Evolutionary conservation across 495 filamentous ascomycete species (phyloP).

Genomic region (Friedmanniomyces endolithicus): DNA sequence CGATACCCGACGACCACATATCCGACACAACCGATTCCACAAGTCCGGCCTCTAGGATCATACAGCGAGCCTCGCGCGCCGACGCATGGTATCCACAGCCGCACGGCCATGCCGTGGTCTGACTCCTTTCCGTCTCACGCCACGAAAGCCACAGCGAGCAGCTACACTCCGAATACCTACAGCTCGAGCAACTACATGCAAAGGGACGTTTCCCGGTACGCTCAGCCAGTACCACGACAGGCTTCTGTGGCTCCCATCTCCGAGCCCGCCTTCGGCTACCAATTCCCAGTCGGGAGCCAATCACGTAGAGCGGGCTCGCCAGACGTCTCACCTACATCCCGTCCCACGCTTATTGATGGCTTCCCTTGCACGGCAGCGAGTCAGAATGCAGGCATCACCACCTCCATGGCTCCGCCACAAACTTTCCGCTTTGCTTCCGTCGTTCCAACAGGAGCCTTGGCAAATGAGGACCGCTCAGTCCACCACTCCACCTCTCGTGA

Average conservation of each 20-base stretch:
- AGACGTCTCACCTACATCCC: conserved; percentile 6
- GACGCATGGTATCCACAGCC: conserved; percentile 18
- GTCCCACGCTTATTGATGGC: not conserved
- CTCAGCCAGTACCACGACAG: not conserved
- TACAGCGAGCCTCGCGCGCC: conserved; percentile 5
- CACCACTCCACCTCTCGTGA: not conserved
- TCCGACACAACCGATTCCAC: conserved; percentile 4
- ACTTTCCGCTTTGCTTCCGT: conserved; percentile 2
- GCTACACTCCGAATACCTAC: not conserved
- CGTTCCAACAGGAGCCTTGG: not conserved
- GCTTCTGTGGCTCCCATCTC: not conserved
- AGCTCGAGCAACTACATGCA: not conserved
- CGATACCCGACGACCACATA: conserved; percentile 8
- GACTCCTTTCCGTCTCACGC: not conserved
- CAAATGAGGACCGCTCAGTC: not conserved
- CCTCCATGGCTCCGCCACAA: conserved; percentile 1
- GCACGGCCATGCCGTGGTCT: conserved; percentile 15
- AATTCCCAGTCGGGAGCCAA: not conserved
- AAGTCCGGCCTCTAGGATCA: conserved; percentile 5
- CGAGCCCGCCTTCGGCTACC: conserved; percentile 10
- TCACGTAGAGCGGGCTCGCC: conserved; percentile 1
- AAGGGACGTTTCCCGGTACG: not conserved
- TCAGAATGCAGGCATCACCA: not conserved
- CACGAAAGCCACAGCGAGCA: not conserved
- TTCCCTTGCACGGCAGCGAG: not conserved